Evolutionary conservation across 306 rosid species (phyloP), one percentile per base, ranked within the genome.

Genomic region (Medicago ruthenica): DNA sequence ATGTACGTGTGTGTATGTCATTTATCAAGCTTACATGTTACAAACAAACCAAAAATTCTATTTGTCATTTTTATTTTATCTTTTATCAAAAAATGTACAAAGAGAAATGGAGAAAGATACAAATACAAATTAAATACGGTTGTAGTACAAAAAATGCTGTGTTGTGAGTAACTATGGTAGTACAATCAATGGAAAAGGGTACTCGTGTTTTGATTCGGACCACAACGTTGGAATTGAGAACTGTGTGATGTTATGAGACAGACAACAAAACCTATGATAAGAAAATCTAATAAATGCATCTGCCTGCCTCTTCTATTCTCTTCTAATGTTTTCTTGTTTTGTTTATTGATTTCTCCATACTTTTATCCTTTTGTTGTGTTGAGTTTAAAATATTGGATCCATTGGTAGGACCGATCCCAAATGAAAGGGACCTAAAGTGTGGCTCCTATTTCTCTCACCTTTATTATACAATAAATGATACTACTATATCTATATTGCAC

Each of bases 211-310:
- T 16, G 16, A 83, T 75, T 69, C 31, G 71, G 78, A 83, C 76
- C 81, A 75, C 83, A 17, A 11, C 41, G 2, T 63, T 78, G 24
- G 31, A 69, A 69, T 54, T 71, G 20, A 39, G 21, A 50, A 78
- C 20, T 50, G 9, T 48, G 62, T 76, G 48, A 76, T 71, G 67
- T 72, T 72, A 37, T 59, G 76, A 10, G 62, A 77, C 53, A 82
- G 55, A 31, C 58, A 70, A 39, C 73, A 69, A 41, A 74, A 67
- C 7, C 67, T 20, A 64, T 39, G 6, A 16, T 48, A 54, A 48
- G 48, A 50, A 44, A 39, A 31, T 41, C 59, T 24, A 59, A 55
- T 81, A 81, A 84, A 75, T 81, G 81, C 81, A 81, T 64, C 64
- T 84, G 64, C 71, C 45, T 51, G 22, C 54, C 69, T 21, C 61